Percentiles rank a stretch among this genome's conserved stretches.
These are phyloP conservation scores for Hydrangea macrophylla DNA, from an alignment of 148 eudicot genomes.

Conservation along the genomic window DNA sequence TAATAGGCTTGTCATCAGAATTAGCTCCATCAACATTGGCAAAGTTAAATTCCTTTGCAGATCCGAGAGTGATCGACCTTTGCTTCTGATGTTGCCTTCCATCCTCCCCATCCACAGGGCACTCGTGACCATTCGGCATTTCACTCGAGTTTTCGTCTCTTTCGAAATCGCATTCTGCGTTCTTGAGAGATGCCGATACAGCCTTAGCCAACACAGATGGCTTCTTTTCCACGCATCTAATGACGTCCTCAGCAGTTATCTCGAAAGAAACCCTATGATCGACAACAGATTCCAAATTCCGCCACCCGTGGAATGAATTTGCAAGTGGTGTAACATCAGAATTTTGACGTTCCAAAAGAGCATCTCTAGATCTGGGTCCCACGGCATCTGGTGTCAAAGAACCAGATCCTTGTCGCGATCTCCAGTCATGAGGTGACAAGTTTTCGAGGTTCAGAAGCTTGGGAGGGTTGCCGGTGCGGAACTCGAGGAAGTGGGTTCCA, in stretches of 20 bases:
- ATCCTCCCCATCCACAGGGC: constrained; percentile 40
- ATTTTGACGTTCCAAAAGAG: constrained; percentile 42
- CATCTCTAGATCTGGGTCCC: constrained; percentile 40
- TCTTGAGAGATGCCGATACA: constrained; percentile 22
- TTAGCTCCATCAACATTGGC: constrained; percentile 55
- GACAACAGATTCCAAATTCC: constrained; percentile 32
- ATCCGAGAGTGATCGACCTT: constrained; percentile 70
- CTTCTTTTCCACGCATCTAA: constrained; percentile 79
- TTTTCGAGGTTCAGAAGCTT: constrained; percentile 58
- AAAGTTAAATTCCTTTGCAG: constrained; percentile 84
- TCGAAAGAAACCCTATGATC: constrained; percentile 86
- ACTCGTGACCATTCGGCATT: constrained; percentile 18
- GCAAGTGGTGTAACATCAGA: constrained; percentile 48
- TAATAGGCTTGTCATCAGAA: constrained; percentile 36
- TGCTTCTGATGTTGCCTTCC: constrained; percentile 56
- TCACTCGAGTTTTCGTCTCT: constrained; percentile 25
- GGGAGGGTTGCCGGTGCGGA: constrained; percentile 47
- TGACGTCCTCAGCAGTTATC: constrained; percentile 72
- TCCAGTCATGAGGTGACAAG: constrained; percentile 48
- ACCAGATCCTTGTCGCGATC: constrained; percentile 68
- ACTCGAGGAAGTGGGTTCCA: constrained; percentile 47
- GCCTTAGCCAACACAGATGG: constrained; percentile 40
- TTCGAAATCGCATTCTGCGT: constrained; percentile 9
- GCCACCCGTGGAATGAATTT: constrained; percentile 30
- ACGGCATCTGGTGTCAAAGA: constrained; percentile 64